Base-by-base conservation (phyloP, 2,329 filamentous ascomycete genomes). In the Aquanectria penicillioides region DNA sequence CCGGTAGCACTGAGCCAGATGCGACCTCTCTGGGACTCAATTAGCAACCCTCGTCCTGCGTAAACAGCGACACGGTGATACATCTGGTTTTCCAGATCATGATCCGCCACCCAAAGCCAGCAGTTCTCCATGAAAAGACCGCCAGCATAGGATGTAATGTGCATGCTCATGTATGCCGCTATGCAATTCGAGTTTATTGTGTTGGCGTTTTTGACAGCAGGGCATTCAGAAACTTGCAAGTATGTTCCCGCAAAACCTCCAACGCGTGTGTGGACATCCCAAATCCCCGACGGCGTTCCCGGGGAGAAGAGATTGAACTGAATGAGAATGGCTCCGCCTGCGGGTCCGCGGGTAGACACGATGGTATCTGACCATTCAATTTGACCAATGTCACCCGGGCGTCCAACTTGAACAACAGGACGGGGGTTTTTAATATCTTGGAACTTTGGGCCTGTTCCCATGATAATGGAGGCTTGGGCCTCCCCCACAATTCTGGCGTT, bases 211-310 rank as follows among this genome's bases (percentile, higher is more conserved):
- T 78, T 72, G 11, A 63, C 48, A 74, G 89, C 92, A 58, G 82
- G 76, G 73, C 91, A 95, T 52, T 86, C 85, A 57, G 86, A 81
- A 11, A 86, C 83, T 71, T 91, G 87, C 7, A 92, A 82, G 34
- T 88, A 79, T 13, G 90, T 91, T 29, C 90, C 90, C 2, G 87
- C 85, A 48, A 86, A 87, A 3, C 91, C 91, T 62, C 90, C 91
- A 47, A 94, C 83, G 63, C 91, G 88, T 70, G 90, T 86, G 75
- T 94, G 91, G 10, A 90, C 85, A 70, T 94, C 91, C 91, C 91
- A 94, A 74, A 90, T 81, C 5, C 86, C 87, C 7, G 78, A 78
- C 12, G 81, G 80, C 50, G 65, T 36, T 5, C 69, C 69, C 4
- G 75, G 67, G 13, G 80, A 80, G 46, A 80, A 82, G 13, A 93